Evolutionary conservation across 257 asterid genomes (phyloP), one percentile per base, ranked within the genome.

Genomic region (Solanum habrochaites): DNA sequence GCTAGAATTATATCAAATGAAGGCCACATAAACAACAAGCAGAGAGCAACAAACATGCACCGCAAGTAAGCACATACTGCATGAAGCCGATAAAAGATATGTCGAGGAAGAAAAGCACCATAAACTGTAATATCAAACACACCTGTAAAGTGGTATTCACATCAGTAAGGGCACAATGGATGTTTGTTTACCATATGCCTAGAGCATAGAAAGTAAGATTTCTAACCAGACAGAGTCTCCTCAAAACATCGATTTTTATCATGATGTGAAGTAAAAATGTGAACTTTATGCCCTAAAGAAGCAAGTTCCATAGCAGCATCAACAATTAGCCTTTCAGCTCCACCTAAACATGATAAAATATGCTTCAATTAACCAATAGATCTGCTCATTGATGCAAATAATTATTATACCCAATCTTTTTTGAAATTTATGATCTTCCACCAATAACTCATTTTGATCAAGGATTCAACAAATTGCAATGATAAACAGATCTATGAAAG

Each of bases 321-420:
- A 64, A 97, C 99, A 82, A 97, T 92, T 87, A 97, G 90, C 92
- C 99, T 91, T 91, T 97, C 98, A n/a, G 99, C 99, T 85, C 99
- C 99, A 88, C 98, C 99, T 97, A 86, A 40, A 81, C 11, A 49
- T 47, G 3, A 81, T 49, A 49, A 49, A 29, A 81, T 81, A 8
- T 47, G 21, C 4, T 49, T 81, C 67, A 0, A 20, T 29, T 29
- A 43, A 2, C 83, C 39, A 64, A 27, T 27, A 45, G 37, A 45
- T 78, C 83, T 78, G 7, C 16, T 2, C 83, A 77, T 14, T 77
- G 56, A 56, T n/a, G 66, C 66, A 58, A 58, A 58, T 20, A 58
- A 58, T 20, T 20, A 58, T 20, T 58, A 58, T 58, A 58, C 66
- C 25, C 66, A 58, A 37, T 5, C 7, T 58, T 20, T 45, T 78